Base-by-base conservation (phyloP, 2,329 filamentous ascomycete genomes). In the Neonectria neomacrospora region DNA sequence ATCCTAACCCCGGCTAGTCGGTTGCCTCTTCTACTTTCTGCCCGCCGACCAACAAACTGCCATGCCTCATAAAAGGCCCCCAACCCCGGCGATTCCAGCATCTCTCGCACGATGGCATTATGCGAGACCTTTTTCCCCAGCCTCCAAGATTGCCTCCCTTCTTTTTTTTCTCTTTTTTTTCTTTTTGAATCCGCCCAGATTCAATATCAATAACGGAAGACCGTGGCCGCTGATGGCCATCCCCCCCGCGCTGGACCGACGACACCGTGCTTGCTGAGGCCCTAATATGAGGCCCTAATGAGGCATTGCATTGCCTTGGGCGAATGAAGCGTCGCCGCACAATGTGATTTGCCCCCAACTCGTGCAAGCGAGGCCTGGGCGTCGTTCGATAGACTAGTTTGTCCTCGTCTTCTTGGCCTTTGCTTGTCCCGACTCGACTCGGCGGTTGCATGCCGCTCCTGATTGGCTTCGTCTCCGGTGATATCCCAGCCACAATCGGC, bases 271-370 rank as follows among this genome's bases (percentile, higher is more conserved):
- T 37, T 4, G 14, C 16, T 7, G n/a, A 48, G 34, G 47, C 26
- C 20, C 37, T 48, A 41, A 34, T 45, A 22, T 47, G 30, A 53
- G 48, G 41, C 48, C 47, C 30, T 8, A 16, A 42, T 42, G 22
- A 16, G 37, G 48, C 54, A 65, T 65, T 56, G 45, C 30, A 53
- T 52, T 56, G 61, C 51, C 55, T 41, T 37, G 6, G 52, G 50
- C 50, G 30, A 58, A 37, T 28, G 23, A 20, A 37, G 37, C 12
- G 4, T 18, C 8, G 34, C 22, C 12, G 9, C 26, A 23, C 28
- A 42, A 42, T 67, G 65, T 68, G 65, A 71, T 58, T 58, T 67
- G 61, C 64, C 69, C 57, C 59, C 58, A 61, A 61, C 63, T 12
- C 45, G 56, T 62, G 50, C 50, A 69, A 64, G 67, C 61, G 26